These are phyloP conservation scores for Eutrema salsugineum DNA, from an alignment of 441 rosid species.

Conservation along the genomic window DNA sequence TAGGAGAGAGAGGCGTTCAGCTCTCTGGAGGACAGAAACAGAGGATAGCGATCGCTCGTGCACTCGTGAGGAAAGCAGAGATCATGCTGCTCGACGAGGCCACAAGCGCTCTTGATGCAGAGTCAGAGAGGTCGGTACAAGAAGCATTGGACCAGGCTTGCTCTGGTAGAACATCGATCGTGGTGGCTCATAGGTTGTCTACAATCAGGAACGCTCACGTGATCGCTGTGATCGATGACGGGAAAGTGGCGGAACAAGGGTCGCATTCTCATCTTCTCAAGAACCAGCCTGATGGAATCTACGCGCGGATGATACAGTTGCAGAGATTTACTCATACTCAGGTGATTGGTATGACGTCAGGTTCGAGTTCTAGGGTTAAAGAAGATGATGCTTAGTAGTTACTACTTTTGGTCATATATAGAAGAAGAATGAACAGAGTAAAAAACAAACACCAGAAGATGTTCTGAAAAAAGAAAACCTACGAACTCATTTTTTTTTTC, in stretches of 20 bases:
- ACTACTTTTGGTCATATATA: conserved; percentile 25
- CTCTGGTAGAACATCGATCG: conserved; percentile 77
- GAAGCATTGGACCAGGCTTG: conserved; percentile 95
- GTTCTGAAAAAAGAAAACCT: conserved; percentile 26
- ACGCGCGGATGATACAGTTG: conserved; percentile 92
- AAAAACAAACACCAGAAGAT: conserved; percentile 40
- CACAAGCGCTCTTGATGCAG: conserved; percentile 92
- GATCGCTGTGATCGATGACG: conserved; percentile 91
- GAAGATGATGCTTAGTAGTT: conserved; percentile 58
- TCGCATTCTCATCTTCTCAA: conserved; percentile 87
- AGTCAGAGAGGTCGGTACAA: conserved; percentile 93
- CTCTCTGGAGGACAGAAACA: conserved; percentile 98
- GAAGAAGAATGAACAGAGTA: conserved; percentile 36
- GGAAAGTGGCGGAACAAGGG: conserved; percentile 95
- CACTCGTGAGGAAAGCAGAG: conserved; percentile 84
- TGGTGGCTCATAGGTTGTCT: conserved; percentile 90
- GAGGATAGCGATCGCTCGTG: conserved; percentile 87
- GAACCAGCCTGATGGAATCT: conserved; percentile 89
- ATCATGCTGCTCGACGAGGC: conserved; percentile 97
- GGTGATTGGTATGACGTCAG: conserved; percentile 82
- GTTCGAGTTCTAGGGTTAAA: conserved; percentile 67
- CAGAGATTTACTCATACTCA: conserved; percentile 94
- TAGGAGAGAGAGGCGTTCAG: conserved; percentile 92
- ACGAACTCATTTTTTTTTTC: conserved; percentile 12
- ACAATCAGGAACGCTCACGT: conserved; percentile 88